Evolutionary conservation across 257 asterid genomes (phyloP), one percentile per base, ranked within the genome.

Genomic region (Solanum bulbocastanum): DNA sequence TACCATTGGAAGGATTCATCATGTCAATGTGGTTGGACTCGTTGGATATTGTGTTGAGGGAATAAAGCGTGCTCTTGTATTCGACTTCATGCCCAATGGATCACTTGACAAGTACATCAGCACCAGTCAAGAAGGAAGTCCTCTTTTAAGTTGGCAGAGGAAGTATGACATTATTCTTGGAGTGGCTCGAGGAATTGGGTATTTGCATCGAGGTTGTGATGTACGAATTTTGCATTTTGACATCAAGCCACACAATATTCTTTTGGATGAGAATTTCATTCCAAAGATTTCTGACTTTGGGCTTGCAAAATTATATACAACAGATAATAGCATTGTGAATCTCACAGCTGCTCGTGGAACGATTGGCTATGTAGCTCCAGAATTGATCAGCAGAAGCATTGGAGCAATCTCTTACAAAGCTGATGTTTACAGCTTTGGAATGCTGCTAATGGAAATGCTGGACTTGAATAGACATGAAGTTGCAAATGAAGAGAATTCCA

Each of bases 1-100:
- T 86, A 90, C 93, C 30, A 91, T 92, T 16, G 95, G 95, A 3
- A 88, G 92, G 13, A 93, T 93, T 27, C 94, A 93, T 84, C 94
- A 93, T 65, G 89, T 87, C 86, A 90, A 93, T 4, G 88, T 93
- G 1, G 94, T 92, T 5, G 91, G 89, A 27, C 94, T 93, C 78
- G 85, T 92, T 4, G 94, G 94, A 7, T 92, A 90, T 82, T 92
- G 92, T 32, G 93, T 87, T 10, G 94, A 92, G 44, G 88, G 90
- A 23, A 90, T 93, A 10, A 89, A 90, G 65, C 33, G 91, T 15
- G 94, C 92, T 58, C 76, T 92, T 86, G 94, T 93, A 3, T 92
- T 89, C 6, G 93, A 92, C 23, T 93, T n/a, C 83, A 84, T 93
- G 84, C 93, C 94, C 4, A 93, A 93, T 18, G 93, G 94, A 22